Evolutionary conservation across 2,329 filamentous ascomycete genomes (phyloP), one percentile per base, ranked within the genome.

Genomic region (Aspergillus flavus): DNA sequence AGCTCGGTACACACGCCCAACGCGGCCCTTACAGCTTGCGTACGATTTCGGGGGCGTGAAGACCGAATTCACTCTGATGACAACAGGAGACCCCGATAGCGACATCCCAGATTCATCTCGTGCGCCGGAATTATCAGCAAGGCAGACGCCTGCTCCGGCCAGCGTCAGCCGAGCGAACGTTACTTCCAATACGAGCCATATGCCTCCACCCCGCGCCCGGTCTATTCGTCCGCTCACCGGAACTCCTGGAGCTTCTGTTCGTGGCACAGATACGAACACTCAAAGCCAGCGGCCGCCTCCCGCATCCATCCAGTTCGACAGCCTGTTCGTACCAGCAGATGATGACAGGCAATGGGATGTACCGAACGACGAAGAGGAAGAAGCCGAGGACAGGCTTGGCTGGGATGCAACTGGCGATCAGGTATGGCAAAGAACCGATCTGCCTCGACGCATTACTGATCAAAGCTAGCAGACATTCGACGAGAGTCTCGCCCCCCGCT

Each of bases 61-160:
- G 45, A 85, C 85, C 67, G 85, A 89, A 61, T 89, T 88, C 69
- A 89, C 85, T 2, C 76, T 90, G 48, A 89, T 89, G 87, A 90
- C 87, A 23, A 83, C 83, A 61, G 87, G 87, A 39, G 85, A 88
- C 59, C 79, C 80, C 32, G 80, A 75, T 19, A 76, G 76, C 21
- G 73, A 76, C 30, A 70, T 75, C 6, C 77, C 81, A 6, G 72
- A 66, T 36, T 80, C 77, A 59, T 82, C 78, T 61, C 79, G 73
- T 63, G 77, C 73, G 56, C 73, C 74, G 28, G 73, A 80, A 60
- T 67, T 81, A 26, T 80, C 79, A 28, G 76, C 80, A 57, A 76
- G 76, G 57, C 75, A 74, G 69, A 75, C 72, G 58, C 79, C 75
- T 52, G 76, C 68, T 50, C 72, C 66, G 65, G 65, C 73, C 59